Base-by-base conservation (phyloP, 345 rosid species). In the Eucalyptus guilfoylei region DNA sequence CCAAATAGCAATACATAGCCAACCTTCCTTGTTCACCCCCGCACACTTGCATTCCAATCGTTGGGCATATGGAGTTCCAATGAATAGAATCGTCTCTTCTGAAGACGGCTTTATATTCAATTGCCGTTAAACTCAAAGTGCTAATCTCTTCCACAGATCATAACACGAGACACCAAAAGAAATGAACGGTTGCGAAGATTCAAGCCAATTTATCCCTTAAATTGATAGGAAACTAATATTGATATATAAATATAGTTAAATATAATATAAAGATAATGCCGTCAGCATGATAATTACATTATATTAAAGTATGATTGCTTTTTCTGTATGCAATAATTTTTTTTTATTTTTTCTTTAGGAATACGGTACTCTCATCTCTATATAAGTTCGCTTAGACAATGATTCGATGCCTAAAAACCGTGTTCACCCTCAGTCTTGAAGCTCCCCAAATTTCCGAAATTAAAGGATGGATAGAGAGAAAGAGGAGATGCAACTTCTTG, bases 401-500 rank as follows among this genome's bases (percentile, higher is more conserved):
- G 40, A 72, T 34, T 19, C 12, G 19, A 72, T 37, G 6, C 45
- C 81, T 19, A 19, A 19, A 37, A 72, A 72, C 81, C 19, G 44
- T 5, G 26, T 34, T 69, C 81, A 5, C 26, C 44, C 44, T 72
- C 45, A 17, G 81, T 69, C 44, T 17, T 5, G 44, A 69, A 69
- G 26, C 81, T 69, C 13, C 80, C 40, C 26, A 69, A 34, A 34
- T 69, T 69, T 69, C 14, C 11, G 7, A 34, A 69, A 34, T 69
- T 34, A 69, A 14, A 48, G 14, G 42, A 94, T 94, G 96, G 95
- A 95, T 23, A 90, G 89, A 88, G 94, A 92, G 50, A 94, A 94
- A 72, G 95, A 95, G 90, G 94, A 93, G 89, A 91, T 94, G 86
- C 94, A 94, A 49, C 88, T 92, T 80, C 94, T 95, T 17, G 94